Evolutionary conservation across 2,329 filamentous ascomycete species (phyloP).

Genomic region (Diaporthe australafricana): DNA sequence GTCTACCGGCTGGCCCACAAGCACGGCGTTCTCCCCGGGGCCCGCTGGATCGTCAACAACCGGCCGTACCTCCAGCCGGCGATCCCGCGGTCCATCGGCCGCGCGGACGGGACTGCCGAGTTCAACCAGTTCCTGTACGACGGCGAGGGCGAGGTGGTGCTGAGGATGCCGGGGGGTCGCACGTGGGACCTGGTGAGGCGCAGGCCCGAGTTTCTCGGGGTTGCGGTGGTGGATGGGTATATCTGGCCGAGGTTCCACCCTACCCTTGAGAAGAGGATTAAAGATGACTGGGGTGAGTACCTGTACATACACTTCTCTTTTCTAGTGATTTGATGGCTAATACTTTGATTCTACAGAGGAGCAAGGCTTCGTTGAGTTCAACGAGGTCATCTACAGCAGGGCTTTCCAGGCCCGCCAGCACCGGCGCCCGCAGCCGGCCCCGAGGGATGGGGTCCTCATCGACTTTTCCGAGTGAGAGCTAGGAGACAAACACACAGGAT

Average conservation of each 20-base stretch:
- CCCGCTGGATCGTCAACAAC: not conserved
- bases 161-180: constrained; percentile 2
- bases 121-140: constrained; percentile 12
- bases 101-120: not conserved
- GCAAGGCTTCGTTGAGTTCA: constrained; percentile 20
- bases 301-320: too few species aligned
- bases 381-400: not conserved
- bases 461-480: not conserved
- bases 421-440: too few species aligned
- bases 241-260: not conserved
- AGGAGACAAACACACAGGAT: not conserved
- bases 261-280: not conserved
- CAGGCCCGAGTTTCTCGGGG: not conserved
- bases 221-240: not conserved
- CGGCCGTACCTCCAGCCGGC: not conserved
- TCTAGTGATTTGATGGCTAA: not conserved
- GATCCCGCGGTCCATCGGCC: not conserved
- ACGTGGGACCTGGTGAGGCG: not conserved
- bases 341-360: not conserved
- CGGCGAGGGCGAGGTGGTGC: not conserved
- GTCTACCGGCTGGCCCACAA: constrained; percentile 1
- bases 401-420: not conserved
- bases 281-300: not conserved
- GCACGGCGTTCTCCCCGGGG: not conserved
- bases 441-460: not conserved